These are phyloP conservation scores for maize (Zea mays) DNA, from an alignment of 176 grass and related monocot genomes.

Conservation along the genomic window DNA sequence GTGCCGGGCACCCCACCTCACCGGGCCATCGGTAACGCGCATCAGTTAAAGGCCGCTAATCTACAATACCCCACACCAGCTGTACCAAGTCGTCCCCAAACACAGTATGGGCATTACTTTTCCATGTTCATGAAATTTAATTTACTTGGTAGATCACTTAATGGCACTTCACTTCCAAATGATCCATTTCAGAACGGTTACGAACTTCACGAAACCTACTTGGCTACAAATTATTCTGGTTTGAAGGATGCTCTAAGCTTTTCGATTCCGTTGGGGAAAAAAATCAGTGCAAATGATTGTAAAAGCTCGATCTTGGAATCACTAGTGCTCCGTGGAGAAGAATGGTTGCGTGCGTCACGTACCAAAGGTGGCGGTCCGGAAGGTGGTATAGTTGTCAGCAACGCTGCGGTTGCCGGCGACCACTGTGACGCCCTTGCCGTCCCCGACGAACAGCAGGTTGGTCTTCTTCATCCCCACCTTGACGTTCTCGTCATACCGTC, in stretches of 20 bases:
- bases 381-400: constrained; percentile 59
- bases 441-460: constrained; percentile 68
- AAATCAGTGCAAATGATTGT: background rate
- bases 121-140: background rate
- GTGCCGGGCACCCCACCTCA: background rate
- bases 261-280: too few relatives aligned
- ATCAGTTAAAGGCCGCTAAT: background rate
- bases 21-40: background rate
- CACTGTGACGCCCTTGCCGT: constrained; percentile 52
- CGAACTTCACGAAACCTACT: background rate
- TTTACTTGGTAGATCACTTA: background rate
- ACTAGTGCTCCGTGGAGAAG: background rate
- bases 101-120: background rate
- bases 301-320: background rate
- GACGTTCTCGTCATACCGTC: constrained; percentile 63
- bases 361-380: constrained; percentile 72
- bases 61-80: background rate
- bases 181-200: background rate
- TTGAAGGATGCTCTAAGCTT: too few relatives aligned
- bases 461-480: constrained; percentile 64
- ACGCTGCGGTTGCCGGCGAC: constrained; percentile 43
- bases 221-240: background rate
- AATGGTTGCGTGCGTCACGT: background rate
- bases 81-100: background rate
- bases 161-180: background rate